Conservation (phyloP, 1,284 basidiomycete species). For the Coniferiporia weirii region DNA sequence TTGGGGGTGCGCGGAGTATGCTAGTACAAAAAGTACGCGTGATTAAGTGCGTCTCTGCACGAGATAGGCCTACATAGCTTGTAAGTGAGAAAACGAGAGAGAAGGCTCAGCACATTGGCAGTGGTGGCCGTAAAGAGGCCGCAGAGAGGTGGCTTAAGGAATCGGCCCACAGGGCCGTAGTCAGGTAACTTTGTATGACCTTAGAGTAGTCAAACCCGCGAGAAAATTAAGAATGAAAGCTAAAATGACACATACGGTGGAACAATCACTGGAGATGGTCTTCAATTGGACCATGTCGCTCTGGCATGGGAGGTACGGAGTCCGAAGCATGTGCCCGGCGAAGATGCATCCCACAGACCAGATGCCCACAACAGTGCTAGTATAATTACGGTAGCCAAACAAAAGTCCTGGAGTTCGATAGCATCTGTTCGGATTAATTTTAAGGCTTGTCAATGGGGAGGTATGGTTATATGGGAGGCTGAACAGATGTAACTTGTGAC, state of each 20-base stretch:
- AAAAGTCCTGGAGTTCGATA: constrained; percentile 94
- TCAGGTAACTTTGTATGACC: constrained; percentile 88
- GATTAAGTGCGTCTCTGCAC: constrained; percentile 73
- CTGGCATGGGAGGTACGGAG: constrained; percentile 89
- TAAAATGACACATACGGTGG: constrained; percentile 48
- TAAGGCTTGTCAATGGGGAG: background rate
- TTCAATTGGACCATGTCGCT: constrained; percentile 96
- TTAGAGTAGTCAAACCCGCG: constrained; percentile 34
- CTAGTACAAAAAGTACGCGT: constrained; percentile 76
- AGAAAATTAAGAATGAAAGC: background rate
- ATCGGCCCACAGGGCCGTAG: constrained; percentile 78
- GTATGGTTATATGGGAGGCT: background rate
- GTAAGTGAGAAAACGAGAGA: constrained; percentile 75
- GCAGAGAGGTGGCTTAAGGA: constrained; percentile 77
- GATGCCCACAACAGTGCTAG: constrained; percentile 83
- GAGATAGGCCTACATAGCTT: constrained; percentile 83
- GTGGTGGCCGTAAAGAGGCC: constrained; percentile 90
- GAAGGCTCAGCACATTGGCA: constrained; percentile 80
- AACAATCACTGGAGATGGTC: constrained; percentile 96
- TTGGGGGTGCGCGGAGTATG: constrained; percentile 80
- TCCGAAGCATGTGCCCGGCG: constrained; percentile 92
- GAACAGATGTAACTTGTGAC: constrained; percentile 65
- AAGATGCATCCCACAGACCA: constrained; percentile 98
- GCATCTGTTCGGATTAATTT: constrained; percentile 63
- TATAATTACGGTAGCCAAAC: constrained; percentile 85